These are phyloP conservation scores for Cladophialophora exuberans DNA, from an alignment of 2,329 filamentous ascomycete genomes.

Conservation along the genomic window DNA sequence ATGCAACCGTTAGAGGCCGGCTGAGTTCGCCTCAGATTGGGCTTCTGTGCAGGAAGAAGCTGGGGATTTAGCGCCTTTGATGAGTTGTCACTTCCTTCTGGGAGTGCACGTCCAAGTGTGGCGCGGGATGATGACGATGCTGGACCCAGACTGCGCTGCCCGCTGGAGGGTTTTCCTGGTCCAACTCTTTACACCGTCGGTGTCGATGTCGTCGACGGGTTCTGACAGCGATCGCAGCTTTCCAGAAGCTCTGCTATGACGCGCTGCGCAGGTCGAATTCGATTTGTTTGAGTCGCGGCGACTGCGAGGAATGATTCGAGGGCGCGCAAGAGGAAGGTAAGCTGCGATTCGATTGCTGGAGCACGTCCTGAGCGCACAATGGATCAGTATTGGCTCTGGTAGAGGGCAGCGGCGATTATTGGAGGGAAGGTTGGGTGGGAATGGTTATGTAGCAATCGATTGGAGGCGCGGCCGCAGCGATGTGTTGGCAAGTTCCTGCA, in stretches of 20 bases:
- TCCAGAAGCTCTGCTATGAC: conserved; percentile 27
- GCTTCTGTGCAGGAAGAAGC: conserved; percentile 48
- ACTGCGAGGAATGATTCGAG: conserved; percentile 28
- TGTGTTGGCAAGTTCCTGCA: conserved; percentile 33
- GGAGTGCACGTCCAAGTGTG: conserved; percentile 16
- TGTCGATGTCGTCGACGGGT: conserved; percentile 13
- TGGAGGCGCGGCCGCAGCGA: conserved; percentile 31
- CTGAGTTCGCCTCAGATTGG: conserved; percentile 40
- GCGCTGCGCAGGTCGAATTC: conserved; percentile 18
- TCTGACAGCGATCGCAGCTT: conserved; percentile 14
- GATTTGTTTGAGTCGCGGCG: conserved; percentile 25
- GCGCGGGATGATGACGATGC: conserved; percentile 25
- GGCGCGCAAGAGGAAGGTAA: conserved; percentile 23
- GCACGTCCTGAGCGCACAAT: conserved; percentile 23
- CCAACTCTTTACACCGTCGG: neutral
- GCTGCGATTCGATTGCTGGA: conserved; percentile 31
- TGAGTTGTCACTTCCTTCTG: conserved; percentile 45
- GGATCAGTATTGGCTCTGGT: conserved; percentile 33
- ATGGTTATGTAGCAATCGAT: conserved; percentile 29
- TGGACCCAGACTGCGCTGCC: conserved; percentile 15
- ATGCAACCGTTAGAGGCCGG: conserved; percentile 20
- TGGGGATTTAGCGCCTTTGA: conserved; percentile 41
- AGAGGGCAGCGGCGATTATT: conserved; percentile 28
- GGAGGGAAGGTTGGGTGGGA: conserved; percentile 29
- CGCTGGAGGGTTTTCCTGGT: conserved; percentile 20